Base-by-base conservation (phyloP, 2,329 filamentous ascomycete species). In the Claviceps pazoutovae region DNA sequence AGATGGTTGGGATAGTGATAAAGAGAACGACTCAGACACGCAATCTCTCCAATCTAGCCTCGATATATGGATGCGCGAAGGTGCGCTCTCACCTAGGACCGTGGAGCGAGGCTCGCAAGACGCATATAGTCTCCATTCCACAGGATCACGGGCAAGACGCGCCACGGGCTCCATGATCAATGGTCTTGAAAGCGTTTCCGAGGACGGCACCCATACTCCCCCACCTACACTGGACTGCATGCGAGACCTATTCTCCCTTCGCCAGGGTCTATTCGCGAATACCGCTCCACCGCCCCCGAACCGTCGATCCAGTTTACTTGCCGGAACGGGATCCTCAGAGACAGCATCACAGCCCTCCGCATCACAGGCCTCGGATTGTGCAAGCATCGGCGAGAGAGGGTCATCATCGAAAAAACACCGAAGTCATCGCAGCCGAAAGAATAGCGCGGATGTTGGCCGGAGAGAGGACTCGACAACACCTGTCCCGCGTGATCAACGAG, bases 1-100 rank as follows among this genome's bases (percentile, higher is more conserved):
- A 16, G 73, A 11, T 34, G 30, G 67, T 47, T 75, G 74, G 67
- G 68, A 73, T 37, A 72, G 68, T 4, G 69, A 69, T 39, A 63
- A 66, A 7, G 69, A 72, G 16, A 68, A 71, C 16, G 64, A 19
- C 30, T 47, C 46, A 17, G 46, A 71, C 4, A 58, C 62, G 2
- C 64, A 60, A 30, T 77, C 74, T 2, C 60, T 71, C 3, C 66
- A 71, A 1, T 78, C 74, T 1, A 76, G 71, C 54, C 68, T 76
- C 5, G 78, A 81, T 51, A 76, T 78, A 23, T 82, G 78, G 78
- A 71, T 81, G 64, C 71, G 71, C 6, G 75, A 78, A 60, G 75
- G 74, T 50, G 62, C 70, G 36, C 74, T 74, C 46, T 69, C 73
- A 0, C 54, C 55, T 4, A 53, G 51, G 1, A 61, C 62, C 0